A percentile compares a stretch with the other conserved stretches of the same genome.
phyloP scores from a whole-genome alignment of 2,329 filamentous ascomycete species.

The Dothideomycetes sp. region DNA sequence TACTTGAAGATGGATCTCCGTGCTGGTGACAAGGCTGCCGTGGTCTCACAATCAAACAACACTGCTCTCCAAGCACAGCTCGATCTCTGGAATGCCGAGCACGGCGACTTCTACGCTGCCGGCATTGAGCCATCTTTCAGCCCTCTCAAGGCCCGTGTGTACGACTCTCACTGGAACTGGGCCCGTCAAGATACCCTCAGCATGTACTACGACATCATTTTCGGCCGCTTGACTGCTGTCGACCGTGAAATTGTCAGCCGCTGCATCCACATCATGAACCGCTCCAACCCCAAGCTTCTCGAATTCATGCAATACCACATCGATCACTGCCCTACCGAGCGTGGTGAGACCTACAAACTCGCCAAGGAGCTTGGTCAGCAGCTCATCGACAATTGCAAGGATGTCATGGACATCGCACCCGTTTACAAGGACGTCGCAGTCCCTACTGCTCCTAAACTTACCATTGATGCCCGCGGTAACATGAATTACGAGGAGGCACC shows the following conservation, averaged over 20 bases:
- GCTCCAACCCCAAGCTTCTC: conserved; percentile 86
- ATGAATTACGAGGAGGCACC: conserved; percentile 85
- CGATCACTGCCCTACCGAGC: conserved; percentile 93
- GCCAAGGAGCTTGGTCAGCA: conserved; percentile 88
- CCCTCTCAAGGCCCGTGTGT: conserved; percentile 84
- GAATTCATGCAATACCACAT: conserved; percentile 99
- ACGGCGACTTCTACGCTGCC: conserved; percentile 90
- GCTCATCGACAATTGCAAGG: conserved; percentile 95
- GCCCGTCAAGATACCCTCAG: conserved; percentile 90
- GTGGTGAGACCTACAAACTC: conserved; percentile 95
- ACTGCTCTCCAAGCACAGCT: conserved; percentile 84
- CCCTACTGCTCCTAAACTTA: conserved; percentile 85
- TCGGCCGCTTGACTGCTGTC: conserved; percentile 82
- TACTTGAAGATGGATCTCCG: conserved; percentile 97
- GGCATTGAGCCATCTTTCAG: conserved; percentile 94
- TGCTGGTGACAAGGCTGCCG: conserved; percentile 88
- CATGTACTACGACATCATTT: conserved; percentile 99
- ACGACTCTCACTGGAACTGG: conserved; percentile 99
- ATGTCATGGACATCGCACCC: conserved; percentile 72
- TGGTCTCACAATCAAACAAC: conserved; percentile 75
- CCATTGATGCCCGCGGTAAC: conserved; percentile 85
- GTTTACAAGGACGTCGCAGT: conserved; percentile 94
- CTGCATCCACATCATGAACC: conserved; percentile 99
- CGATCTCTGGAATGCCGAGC: conserved; percentile 89
- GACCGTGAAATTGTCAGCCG: conserved; percentile 97